Evolutionary conservation across 2,329 filamentous ascomycete genomes (phyloP).

Genomic region (Thyridium curvatum): DNA sequence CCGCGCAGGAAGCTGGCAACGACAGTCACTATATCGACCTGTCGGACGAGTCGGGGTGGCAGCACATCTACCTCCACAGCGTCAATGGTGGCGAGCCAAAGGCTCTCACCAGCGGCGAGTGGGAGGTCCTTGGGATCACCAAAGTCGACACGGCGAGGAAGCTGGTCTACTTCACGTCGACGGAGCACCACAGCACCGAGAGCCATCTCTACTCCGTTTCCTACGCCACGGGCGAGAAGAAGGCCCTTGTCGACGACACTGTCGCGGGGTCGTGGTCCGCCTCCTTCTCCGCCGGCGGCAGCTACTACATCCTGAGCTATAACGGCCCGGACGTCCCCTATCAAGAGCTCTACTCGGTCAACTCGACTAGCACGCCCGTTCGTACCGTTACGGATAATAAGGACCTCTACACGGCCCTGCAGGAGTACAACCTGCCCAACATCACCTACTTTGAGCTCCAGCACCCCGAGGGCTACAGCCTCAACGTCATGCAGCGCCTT

Average conservation of each 20-base stretch:
- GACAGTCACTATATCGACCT: conserved; percentile 55
- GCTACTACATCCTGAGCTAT: conserved; percentile 62
- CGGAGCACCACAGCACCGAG: conserved; percentile 60
- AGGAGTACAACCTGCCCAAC: conserved; percentile 56
- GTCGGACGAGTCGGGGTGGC: conserved; percentile 59
- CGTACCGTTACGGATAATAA: conserved; percentile 55
- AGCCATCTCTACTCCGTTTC: conserved; percentile 63
- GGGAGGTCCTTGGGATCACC: conserved; percentile 56
- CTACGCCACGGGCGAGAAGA: conserved; percentile 45
- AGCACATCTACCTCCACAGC: conserved; percentile 59
- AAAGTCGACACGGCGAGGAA: conserved; percentile 51
- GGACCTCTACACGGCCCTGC: conserved; percentile 45
- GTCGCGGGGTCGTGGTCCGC: conserved; percentile 55
- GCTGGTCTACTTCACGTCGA: conserved; percentile 59
- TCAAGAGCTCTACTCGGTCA: conserved; percentile 57
- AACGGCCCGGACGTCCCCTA: conserved; percentile 62
- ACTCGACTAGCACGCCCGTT: conserved; percentile 44
- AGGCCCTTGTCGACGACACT: conserved; percentile 54
- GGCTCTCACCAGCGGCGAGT: conserved; percentile 57
- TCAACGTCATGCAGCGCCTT: conserved; percentile 61
- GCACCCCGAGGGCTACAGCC: conserved; percentile 52
- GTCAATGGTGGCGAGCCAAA: conserved; percentile 47
- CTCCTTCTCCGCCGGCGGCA: conserved; percentile 55
- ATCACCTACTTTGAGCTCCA: conserved; percentile 57
- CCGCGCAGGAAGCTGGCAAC: conserved; percentile 21